Conservation (phyloP, 2,329 filamentous ascomycete genomes). For the Apiospora rasikravindrae region DNA sequence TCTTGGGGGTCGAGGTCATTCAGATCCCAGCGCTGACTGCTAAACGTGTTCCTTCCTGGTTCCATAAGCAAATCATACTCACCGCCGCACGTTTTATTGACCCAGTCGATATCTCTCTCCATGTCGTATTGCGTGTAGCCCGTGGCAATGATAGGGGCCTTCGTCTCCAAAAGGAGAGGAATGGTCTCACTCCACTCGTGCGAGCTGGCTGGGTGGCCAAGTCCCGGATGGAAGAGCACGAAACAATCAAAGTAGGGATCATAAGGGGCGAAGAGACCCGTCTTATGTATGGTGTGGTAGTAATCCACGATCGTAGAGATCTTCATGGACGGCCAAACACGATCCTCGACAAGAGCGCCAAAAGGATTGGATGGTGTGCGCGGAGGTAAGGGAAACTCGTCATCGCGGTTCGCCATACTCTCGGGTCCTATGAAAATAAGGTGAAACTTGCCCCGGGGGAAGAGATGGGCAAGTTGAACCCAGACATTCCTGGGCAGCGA, state of each 20-base stretch:
- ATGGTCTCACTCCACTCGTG: slow-evolving; percentile 95
- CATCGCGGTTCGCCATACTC: slow-evolving; percentile 91
- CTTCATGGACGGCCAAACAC: slow-evolving; percentile 87
- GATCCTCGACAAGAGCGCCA: slow-evolving; percentile 91
- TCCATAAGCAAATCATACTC: slow-evolving; percentile 93
- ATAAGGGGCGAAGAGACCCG: slow-evolving; percentile 89
- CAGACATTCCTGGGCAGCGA: slow-evolving; percentile 92
- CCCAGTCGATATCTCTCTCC: slow-evolving; percentile 90
- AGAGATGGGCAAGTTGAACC: slow-evolving; percentile 92
- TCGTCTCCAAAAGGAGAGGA: slow-evolving; percentile 89
- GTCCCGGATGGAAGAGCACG: slow-evolving; percentile 93
- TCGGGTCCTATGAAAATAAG: slow-evolving; percentile 95
- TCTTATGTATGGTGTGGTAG: slow-evolving; percentile 94
- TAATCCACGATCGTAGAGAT: slow-evolving; percentile 98
- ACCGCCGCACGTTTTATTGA: slow-evolving; percentile 81
- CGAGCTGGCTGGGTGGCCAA: slow-evolving; percentile 90
- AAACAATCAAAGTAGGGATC: slow-evolving; percentile 99
- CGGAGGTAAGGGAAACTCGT: slow-evolving; percentile 88
- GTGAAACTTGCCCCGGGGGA: slow-evolving; percentile 89
- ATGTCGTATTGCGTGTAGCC: slow-evolving; percentile 97
- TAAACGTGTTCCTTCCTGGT: slow-evolving; percentile 92
- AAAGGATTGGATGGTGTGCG: slow-evolving; percentile 88
- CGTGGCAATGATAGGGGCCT: slow-evolving; percentile 91
- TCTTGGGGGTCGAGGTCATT: slow-evolving; percentile 96
- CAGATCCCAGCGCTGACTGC: slow-evolving; percentile 94